Percentiles rank a stretch among this genome's conserved stretches.
Conservation (phyloP, 108 stramenopile genomes). For the Cyclostephanos tholiformis region DNA sequence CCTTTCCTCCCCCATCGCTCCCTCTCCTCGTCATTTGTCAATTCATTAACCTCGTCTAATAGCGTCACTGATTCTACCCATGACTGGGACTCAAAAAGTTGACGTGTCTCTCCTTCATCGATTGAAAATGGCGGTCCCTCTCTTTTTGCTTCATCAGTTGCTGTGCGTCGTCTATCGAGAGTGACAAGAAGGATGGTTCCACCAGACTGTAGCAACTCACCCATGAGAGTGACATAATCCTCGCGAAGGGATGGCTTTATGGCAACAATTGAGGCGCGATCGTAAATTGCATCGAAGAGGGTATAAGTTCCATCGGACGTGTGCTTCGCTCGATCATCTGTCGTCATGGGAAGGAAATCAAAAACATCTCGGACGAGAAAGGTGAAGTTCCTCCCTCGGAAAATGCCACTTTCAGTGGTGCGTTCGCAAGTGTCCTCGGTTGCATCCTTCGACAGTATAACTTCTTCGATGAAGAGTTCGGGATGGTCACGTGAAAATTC, state of each 20-base stretch:
- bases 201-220: constrained; percentile 56
- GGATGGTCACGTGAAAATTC: constrained; percentile 75
- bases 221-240: constrained; percentile 61
- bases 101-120: constrained; percentile 49
- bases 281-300: constrained; percentile 70
- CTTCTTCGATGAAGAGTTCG: constrained; percentile 43
- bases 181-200: constrained; percentile 67
- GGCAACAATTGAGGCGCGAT: constrained; percentile 83
- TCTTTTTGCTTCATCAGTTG: constrained; percentile 42
- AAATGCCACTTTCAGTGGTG: constrained; percentile 15
- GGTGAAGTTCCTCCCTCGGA: constrained; percentile 58
- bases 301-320: constrained; percentile 24
- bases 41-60: constrained; percentile 57
- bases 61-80: constrained; percentile 62
- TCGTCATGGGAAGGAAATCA: constrained; percentile 44
- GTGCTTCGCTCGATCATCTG: constrained; percentile 19
- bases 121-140: constrained; percentile 79
- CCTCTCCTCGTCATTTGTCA: constrained; percentile 44
- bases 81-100: constrained; percentile 49
- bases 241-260: constrained; percentile 66
- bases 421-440: constrained; percentile 5
- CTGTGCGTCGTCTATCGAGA: constrained; percentile 55
- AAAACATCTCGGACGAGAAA: constrained; percentile 76
- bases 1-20: constrained; percentile 53
- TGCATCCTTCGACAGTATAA: constrained; percentile 5